A percentile compares a stretch with the other conserved stretches of the same genome.
Conservation (phyloP, 208 protist genomes). For the Herpetomonas samuelpessoai region DNA sequence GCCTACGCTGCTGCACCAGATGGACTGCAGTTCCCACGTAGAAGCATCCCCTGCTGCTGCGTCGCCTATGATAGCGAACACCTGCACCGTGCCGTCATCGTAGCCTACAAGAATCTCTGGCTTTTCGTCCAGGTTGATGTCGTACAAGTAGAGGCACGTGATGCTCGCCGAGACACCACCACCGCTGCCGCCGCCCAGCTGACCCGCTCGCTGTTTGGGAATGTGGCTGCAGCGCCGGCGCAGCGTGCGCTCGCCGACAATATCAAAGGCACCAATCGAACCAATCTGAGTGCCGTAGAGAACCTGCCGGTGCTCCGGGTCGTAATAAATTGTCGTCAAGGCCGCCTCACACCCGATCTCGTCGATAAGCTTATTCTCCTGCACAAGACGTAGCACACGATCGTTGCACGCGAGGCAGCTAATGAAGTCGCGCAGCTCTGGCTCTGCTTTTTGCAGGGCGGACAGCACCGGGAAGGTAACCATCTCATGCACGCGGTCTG, state of each 20-base stretch:
- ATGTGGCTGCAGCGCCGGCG: conserved; percentile 27
- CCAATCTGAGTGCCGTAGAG: conserved; percentile 81
- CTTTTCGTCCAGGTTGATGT: conserved; percentile 61
- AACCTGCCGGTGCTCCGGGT: conserved; percentile 24
- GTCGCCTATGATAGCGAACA: conserved; percentile 44
- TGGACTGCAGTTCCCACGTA: conserved; percentile 22
- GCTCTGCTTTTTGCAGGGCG: conserved; percentile 8
- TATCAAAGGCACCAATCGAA: conserved; percentile 57
- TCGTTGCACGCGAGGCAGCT: conserved; percentile 82
- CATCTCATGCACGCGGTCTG: conserved; percentile 84
- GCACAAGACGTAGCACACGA: conserved; percentile 67
- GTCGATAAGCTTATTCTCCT: conserved; percentile 46
- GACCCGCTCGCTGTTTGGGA: no score
- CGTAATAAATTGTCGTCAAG: conserved; percentile 48
- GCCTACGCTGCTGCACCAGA: conserved; percentile 47
- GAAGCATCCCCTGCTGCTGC: conserved; percentile 1
- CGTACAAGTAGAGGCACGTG: conserved; percentile 39
- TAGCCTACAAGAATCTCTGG: conserved; percentile 77
- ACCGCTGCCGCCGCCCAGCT: neutral
- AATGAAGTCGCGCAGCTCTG: conserved; percentile 54
- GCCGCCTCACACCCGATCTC: conserved; percentile 73
- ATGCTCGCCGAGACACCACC: conserved; percentile 27
- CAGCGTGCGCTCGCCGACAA: conserved; percentile 25
- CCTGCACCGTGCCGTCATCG: conserved; percentile 71
- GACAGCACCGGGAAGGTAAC: conserved; percentile 24